Evolutionary conservation across 139 green algal species (phyloP), one percentile per base, ranked within the genome.

Genomic region (Micractinium sp.): DNA sequence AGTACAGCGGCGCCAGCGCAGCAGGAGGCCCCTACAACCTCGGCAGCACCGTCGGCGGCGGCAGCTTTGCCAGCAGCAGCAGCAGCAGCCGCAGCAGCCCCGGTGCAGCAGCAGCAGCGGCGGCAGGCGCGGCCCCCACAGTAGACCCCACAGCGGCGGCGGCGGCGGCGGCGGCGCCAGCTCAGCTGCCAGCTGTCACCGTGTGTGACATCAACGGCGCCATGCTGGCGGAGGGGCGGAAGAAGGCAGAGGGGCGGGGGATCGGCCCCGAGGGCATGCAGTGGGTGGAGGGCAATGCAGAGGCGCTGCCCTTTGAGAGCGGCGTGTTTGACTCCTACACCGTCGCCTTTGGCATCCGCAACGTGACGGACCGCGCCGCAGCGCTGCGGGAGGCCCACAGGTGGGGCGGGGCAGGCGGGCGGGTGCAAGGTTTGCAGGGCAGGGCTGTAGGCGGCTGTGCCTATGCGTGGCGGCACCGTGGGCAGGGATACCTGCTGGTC

Each of bases 271-370:
- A 53, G 53, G 56, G 61, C 66, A 85, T 99, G 82, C 73, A 92
- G 27, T 99, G 95, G 91, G 91, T 97, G 66, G 90, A 96, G 75
- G 97, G 95, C 61, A 96, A 99, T 89, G 98, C 98, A 3, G 97
- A 99, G 94, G 29, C 82, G 33, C 93, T 99, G 66, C 94, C 96
- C 5, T 97, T 99, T 41, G 74, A 89, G 0, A 93, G 97, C 60
- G 81, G 78, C 38, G 90, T 39, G 33, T 95, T 99, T 53, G 98
- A 99, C 90, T 91, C 88, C 1, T 99, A 99, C 95, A 99, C 98
- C 41, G 96, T 99, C 25, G 97, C 97, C 0, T 99, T 99, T 89
- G 98, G 98, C 53, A 98, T 99, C 78, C 94, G 98, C 60, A 99
- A 99, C 90, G 95, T 99, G 22, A 99, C 98, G 3, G 86, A 97